phyloP scores from a whole-genome alignment of 768 basidiomycete genomes.

The Lentinula aciculospora region DNA sequence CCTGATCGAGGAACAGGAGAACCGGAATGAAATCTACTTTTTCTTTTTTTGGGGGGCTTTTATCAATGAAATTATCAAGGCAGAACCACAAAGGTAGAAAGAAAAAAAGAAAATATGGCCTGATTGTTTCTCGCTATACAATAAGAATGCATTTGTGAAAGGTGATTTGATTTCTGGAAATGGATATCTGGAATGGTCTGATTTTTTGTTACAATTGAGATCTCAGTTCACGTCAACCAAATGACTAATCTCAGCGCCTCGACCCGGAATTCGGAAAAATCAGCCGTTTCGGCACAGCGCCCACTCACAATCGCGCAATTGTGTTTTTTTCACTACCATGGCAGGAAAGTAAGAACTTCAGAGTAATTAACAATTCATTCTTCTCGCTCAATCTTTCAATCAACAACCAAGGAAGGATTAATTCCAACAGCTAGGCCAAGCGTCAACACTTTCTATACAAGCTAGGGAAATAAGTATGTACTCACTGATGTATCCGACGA shows the following conservation, averaged over 20 bases:
- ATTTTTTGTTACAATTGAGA: neutral
- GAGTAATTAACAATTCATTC: too few species aligned
- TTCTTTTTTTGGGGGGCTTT: neutral
- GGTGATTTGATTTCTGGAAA: neutral
- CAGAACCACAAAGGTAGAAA: neutral
- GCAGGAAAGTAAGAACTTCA: too few species aligned
- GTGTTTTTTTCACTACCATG: too few species aligned
- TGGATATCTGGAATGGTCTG: neutral
- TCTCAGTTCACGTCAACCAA: neutral
- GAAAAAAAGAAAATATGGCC: neutral
- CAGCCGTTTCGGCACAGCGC: neutral
- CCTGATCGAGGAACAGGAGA: neutral
- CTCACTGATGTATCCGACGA: conserved; percentile 26
- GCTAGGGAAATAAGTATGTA: neutral
- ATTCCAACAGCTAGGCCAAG: conserved; percentile 22
- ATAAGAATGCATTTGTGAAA: neutral
- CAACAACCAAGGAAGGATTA: conserved; percentile 16
- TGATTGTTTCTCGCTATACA: neutral
- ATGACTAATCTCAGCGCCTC: neutral
- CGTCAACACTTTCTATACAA: neutral
- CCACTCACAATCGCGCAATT: neutral
- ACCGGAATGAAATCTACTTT: neutral
- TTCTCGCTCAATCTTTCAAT: conserved; percentile 1
- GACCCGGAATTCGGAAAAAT: neutral
- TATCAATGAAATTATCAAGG: neutral